Percentiles rank a stretch among this genome's conserved stretches.
Evolutionary conservation across 495 filamentous ascomycete genomes (phyloP).

Genomic region (Penicillium alfredii): DNA sequence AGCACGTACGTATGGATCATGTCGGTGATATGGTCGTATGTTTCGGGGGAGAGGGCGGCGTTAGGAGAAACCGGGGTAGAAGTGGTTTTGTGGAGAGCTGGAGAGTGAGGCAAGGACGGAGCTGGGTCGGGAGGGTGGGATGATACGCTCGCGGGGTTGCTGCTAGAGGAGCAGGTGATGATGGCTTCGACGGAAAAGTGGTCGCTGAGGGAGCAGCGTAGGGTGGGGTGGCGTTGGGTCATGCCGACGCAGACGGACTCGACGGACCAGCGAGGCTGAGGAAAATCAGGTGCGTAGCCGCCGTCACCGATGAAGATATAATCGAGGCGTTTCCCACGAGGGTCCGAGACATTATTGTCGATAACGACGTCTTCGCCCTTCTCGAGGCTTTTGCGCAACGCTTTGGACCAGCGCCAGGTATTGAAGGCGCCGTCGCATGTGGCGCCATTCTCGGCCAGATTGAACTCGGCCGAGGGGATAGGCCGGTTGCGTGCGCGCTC

Average conservation of each 20-base stretch:
- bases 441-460: constrained; percentile 72
- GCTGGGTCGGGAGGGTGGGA: not conserved
- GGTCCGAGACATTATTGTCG: constrained; percentile 57
- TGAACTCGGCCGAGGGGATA: constrained; percentile 66
- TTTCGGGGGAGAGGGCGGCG: constrained; percentile 40
- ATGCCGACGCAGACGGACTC: constrained; percentile 66
- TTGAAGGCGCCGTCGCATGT: constrained; percentile 84
- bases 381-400: constrained; percentile 50
- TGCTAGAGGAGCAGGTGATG: constrained; percentile 24
- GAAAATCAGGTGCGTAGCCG: constrained; percentile 27
- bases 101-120: constrained; percentile 2
- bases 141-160: not conserved
- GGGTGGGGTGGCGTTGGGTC: constrained; percentile 72
- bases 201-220: constrained; percentile 82
- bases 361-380: constrained; percentile 52
- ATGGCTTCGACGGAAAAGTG: constrained; percentile 72
- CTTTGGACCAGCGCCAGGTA: constrained; percentile 86
- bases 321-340: constrained; percentile 78
- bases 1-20: constrained; percentile 58
- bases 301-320: constrained; percentile 75
- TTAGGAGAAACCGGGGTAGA: constrained; percentile 21
- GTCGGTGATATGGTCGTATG: constrained; percentile 67
- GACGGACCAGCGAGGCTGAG: constrained; percentile 55
- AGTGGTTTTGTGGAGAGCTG: constrained; percentile 13
- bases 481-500: constrained; percentile 47